These are phyloP conservation scores for Pyrenophora seminiperda DNA, from an alignment of 2,329 filamentous ascomycete species.

Conservation along the genomic window DNA sequence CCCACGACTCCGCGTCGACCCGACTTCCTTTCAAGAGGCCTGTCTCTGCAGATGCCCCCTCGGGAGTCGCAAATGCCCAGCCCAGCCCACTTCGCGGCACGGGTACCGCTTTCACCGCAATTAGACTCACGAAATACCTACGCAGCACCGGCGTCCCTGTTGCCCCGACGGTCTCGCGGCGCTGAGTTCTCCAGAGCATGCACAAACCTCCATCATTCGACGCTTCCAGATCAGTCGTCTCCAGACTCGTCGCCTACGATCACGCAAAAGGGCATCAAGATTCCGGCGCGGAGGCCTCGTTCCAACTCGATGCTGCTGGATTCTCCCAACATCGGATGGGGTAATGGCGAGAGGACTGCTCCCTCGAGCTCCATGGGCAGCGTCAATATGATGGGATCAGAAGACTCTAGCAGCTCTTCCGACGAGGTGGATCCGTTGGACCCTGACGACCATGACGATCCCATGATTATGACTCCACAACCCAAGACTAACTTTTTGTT, in stretches of 20 bases:
- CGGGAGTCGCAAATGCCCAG: constrained; percentile 54
- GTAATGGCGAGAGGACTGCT: constrained; percentile 53
- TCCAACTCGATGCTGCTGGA: constrained; percentile 57
- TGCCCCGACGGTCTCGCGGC: constrained; percentile 86
- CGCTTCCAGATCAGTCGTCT: constrained; percentile 82
- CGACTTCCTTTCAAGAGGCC: constrained; percentile 65
- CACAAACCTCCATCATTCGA: constrained; percentile 94
- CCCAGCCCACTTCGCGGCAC: constrained; percentile 60
- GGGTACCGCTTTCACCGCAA: constrained; percentile 78
- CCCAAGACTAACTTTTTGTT: constrained; percentile 62
- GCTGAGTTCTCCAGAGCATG: constrained; percentile 92
- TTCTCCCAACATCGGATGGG: constrained; percentile 72
- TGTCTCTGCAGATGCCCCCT: constrained; percentile 73
- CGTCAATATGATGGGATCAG: constrained; percentile 77
- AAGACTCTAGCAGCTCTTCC: constrained; percentile 73
- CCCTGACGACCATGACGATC: constrained; percentile 62
- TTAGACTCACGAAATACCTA: constrained; percentile 84
- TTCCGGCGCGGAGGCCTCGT: constrained; percentile 59
- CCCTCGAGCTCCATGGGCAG: constrained; percentile 80
- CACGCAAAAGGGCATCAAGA: constrained; percentile 68
- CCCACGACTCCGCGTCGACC: constrained; percentile 71
- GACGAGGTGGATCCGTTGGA: constrained; percentile 60
- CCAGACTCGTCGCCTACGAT: constrained; percentile 90
- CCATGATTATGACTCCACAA: constrained; percentile 83
- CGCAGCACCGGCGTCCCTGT: constrained; percentile 78